Percentiles rank a stretch among this genome's conserved stretches.
Evolutionary conservation across 129 eudicot genomes (phyloP).

Genomic region (carrot (Daucus carota)): DNA sequence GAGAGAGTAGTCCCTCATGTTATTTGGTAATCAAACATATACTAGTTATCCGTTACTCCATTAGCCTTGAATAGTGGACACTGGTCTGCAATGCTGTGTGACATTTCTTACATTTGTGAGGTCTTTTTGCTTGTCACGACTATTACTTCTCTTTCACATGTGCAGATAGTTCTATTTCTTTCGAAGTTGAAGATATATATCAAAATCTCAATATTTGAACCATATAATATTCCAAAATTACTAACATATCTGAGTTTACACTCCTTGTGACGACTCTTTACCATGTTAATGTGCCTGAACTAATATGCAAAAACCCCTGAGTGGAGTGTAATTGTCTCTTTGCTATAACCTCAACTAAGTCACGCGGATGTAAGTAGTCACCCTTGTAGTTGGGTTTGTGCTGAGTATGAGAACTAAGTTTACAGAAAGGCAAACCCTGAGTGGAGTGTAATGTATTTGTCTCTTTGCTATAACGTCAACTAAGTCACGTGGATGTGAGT

Average conservation of each 20-base stretch:
- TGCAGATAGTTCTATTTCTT: not conserved
- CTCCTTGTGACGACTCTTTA: not conserved
- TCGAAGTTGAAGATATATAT: too few relatives aligned
- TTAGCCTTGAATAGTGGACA: not conserved
- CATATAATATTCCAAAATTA: too few relatives aligned
- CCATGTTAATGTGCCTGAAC: not conserved
- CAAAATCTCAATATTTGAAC: too few relatives aligned
- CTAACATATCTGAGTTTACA: not conserved
- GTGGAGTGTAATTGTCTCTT: not conserved
- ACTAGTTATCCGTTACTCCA: not conserved
- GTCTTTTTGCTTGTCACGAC: not conserved
- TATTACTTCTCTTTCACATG: not conserved
- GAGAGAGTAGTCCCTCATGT: too few relatives aligned
- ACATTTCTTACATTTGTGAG: not conserved
- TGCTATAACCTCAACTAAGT: not conserved
- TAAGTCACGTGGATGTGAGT: not conserved
- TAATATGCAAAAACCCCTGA: not conserved
- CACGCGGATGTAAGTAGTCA: not conserved
- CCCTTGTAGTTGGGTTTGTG: not conserved
- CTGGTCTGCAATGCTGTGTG: not conserved
- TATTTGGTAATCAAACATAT: not conserved
- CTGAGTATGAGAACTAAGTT: not conserved
- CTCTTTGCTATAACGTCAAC: not conserved
- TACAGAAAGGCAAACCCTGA: not conserved
- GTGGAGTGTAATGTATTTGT: not conserved